Base-by-base conservation (phyloP, 23 red algal genomes). In the Gracilaria gracilis region DNA sequence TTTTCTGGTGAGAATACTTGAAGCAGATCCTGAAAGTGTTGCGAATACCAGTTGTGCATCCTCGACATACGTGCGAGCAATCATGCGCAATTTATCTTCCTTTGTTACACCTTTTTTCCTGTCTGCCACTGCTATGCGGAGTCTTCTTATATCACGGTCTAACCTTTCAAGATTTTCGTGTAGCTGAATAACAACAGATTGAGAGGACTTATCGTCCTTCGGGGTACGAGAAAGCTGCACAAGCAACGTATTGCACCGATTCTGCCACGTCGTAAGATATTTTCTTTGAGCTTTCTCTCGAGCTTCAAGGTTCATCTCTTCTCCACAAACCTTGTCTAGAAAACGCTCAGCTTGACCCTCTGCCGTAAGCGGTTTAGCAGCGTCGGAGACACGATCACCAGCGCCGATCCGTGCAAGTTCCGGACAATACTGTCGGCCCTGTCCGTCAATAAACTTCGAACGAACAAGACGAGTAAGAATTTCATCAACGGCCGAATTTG, bases 401-500 rank as follows among this genome's bases (percentile, higher is more conserved):
- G 79, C 86, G 15, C 93, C 93, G 13, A 95, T 84, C 34, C 93
- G 58, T 44, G 85, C 84, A 25, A 95, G 76, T 53, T 89, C 87
- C 6, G 94, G 94, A 44, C 82, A 84, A 59, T 98, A 98, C 19
- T 57, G 34, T 29, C 86, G 47, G 13, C 85, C 84, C 28, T 92
- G 65, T 23, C 93, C 91, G 70, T 98, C 96, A 28, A 98, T 67
- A 88, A 98, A 94, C 39, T 89, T 93, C 4, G 58, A 42, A 27
- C 35, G 57, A 21, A 83, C 81, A 25, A 98, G 78, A 20, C 96
- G 87, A 13, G 88, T 83, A 31, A 98, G 80, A 87, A 95, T 90
- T 57, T 98, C 96, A 79, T 99, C 91, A 13, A 99, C 97, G 44
- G 97, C 93, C 31, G 92, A 67, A 79, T 99, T 99, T 23, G 94